Conservation (phyloP, 2,329 filamentous ascomycete species). For the Penicillium sp. region DNA sequence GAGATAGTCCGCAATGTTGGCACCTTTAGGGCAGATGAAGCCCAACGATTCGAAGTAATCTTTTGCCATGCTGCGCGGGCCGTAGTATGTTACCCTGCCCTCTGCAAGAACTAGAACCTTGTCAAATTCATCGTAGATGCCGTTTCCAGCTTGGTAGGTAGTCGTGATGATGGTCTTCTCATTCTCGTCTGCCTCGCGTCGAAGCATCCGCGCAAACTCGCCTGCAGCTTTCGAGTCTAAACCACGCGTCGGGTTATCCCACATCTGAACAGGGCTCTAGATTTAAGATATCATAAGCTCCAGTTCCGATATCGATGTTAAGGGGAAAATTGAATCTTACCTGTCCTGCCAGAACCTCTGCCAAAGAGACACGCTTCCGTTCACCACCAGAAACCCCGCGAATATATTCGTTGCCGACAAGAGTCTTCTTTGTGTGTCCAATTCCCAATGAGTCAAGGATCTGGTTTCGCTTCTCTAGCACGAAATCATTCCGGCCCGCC, state of each 20-base stretch:
- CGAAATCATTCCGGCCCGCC: conserved; percentile 27
- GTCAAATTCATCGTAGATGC: conserved; percentile 64
- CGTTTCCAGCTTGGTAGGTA: conserved; percentile 65
- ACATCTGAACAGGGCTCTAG: conserved; percentile 53
- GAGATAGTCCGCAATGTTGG: conserved; percentile 62
- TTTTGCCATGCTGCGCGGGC: conserved; percentile 52
- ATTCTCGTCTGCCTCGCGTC: conserved; percentile 57
- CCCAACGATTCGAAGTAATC: conserved; percentile 62
- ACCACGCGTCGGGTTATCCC: conserved; percentile 63
- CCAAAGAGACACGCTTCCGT: conserved; percentile 63
- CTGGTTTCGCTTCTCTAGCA: conserved; percentile 29
- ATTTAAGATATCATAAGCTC: background rate
- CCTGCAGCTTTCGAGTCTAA: conserved; percentile 62
- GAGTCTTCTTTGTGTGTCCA: conserved; percentile 56
- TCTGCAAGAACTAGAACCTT: conserved; percentile 64
- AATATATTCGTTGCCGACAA: conserved; percentile 62
- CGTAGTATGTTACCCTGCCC: conserved; percentile 62
- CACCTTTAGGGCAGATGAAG: conserved; percentile 57
- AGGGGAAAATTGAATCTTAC: conserved; percentile 18
- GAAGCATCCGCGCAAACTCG: conserved; percentile 54
- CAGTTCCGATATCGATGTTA: background rate
- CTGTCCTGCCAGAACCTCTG: conserved; percentile 54
- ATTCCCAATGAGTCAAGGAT: conserved; percentile 34
- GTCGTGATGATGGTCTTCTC: conserved; percentile 58
- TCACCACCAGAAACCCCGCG: conserved; percentile 65